Evolutionary conservation across 371 early-diverging fungal genomes (phyloP), one percentile per base, ranked within the genome.

Genomic region (Mucor irregularis): DNA sequence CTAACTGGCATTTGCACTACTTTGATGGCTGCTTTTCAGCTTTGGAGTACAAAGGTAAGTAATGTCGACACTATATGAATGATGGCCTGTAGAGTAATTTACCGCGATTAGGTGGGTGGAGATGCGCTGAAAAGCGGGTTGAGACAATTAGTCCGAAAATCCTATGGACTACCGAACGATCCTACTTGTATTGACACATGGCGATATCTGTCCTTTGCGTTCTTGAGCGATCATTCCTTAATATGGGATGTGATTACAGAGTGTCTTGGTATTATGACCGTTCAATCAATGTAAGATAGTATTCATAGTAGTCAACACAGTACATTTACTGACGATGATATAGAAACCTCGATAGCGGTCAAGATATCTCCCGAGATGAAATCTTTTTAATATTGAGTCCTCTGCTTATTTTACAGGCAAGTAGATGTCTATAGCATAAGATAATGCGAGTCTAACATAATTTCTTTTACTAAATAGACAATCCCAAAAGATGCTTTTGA

Each of bases 351-450:
- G n/a, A n/a, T n/a, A n/a, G n/a, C n/a, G n/a, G n/a, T n/a, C n/a
- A n/a, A n/a, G n/a, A n/a, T n/a, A n/a, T n/a, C n/a, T n/a, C n/a
- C n/a, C 0, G 1, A 25, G 3, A 16, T 43, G 25, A 42, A 53
- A 33, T n/a, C n/a, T 54, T 54, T 17, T 19, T 54, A 4, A 54
- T 45, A 17, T 8, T 54, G 3, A 54, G 26, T 29, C 58, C 58
- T 1, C 34, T 58, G 58, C 46, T 58, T 37, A 58, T 58, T n/a
- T 14, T 58, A 3, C 58, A 58, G 30, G 58, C 51, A 51, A 29
- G 31, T 21, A 24, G 7, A 25, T 16, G 1, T 14, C 25, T 14
- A 28, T 29, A 17, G 0, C 22, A 19, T 5, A 26, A 45, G 4
- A 29, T 5, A n/a, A n/a, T n/a, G n/a, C n/a, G n/a, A n/a, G n/a